phyloP scores from a whole-genome alignment of 345 rosid species.

The Lepidium sativum region DNA sequence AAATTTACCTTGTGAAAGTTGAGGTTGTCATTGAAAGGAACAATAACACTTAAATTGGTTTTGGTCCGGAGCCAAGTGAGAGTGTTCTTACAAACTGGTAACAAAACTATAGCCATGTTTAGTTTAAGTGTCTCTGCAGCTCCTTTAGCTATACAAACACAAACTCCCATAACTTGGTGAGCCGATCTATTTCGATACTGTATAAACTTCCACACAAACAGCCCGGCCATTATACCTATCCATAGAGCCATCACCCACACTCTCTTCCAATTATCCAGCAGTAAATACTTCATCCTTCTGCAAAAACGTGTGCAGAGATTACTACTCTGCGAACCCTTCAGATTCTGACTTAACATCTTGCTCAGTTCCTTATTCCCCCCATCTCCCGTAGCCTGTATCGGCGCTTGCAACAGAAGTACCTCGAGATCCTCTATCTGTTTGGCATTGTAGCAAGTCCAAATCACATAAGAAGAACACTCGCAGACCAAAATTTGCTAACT shows the following conservation, averaged over 20 bases:
- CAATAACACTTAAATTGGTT: slow-evolving; percentile 43
- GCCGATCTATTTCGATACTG: slow-evolving; percentile 43
- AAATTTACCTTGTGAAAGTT: slow-evolving; percentile 70
- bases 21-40: slow-evolving; percentile 77
- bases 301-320: slow-evolving; percentile 34
- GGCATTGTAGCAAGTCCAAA: slow-evolving; percentile 9
- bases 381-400: slow-evolving; percentile 31
- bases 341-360: slow-evolving; percentile 64
- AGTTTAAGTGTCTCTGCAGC: slow-evolving; percentile 75
- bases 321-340: slow-evolving; percentile 40
- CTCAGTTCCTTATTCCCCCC: slow-evolving; percentile 51
- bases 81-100: slow-evolving; percentile 74
- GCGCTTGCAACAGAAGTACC: slow-evolving; percentile 49
- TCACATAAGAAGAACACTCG: slow-evolving; percentile 16
- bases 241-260: slow-evolving; percentile 64
- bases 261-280: slow-evolving; percentile 71
- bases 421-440: slow-evolving; percentile 58
- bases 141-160: slow-evolving; percentile 71
- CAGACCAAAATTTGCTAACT: not conserved
- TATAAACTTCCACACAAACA: slow-evolving; percentile 54
- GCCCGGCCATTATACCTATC: slow-evolving; percentile 50
- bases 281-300: slow-evolving; percentile 36
- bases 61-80: slow-evolving; percentile 75
- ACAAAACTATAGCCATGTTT: slow-evolving; percentile 66
- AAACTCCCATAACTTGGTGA: slow-evolving; percentile 51